Percentiles rank a stretch among this genome's conserved stretches.
Evolutionary conservation across 169 alveolate genomes (phyloP).

Genomic region (Plasmodium reichenowi): DNA sequence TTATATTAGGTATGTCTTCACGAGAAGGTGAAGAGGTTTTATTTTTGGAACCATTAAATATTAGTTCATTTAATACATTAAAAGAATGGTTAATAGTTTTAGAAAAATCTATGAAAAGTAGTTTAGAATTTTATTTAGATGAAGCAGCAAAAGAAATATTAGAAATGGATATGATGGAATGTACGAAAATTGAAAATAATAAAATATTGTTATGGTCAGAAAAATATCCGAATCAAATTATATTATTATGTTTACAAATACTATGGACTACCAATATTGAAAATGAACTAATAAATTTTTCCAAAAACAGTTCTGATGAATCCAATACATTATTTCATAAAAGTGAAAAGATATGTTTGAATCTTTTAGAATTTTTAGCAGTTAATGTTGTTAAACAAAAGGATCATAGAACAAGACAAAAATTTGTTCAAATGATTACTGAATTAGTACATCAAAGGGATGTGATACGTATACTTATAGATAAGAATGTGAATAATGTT

Average conservation of each 20-base stretch:
- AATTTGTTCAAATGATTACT: slow-evolving; percentile 94
- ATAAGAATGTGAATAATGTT: slow-evolving; percentile 57
- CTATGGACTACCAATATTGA: slow-evolving; percentile 92
- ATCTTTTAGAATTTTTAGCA: slow-evolving; percentile 90
- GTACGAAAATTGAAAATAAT: slow-evolving; percentile 26
- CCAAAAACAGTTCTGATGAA: slow-evolving; percentile 36
- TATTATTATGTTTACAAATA: slow-evolving; percentile 88
- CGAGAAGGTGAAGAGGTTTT: slow-evolving; percentile 92
- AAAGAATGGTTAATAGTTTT: slow-evolving; percentile 92
- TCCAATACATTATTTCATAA: slow-evolving; percentile 71
- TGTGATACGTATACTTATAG: slow-evolving; percentile 90
- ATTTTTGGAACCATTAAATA: slow-evolving; percentile 85
- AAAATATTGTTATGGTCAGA: slow-evolving; percentile 81
- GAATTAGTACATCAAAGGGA: slow-evolving; percentile 98
- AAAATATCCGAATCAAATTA: slow-evolving; percentile 90
- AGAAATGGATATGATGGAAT: slow-evolving; percentile 78
- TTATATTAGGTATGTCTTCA: slow-evolving; percentile 90
- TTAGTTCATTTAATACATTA: slow-evolving; percentile 90
- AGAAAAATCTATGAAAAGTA: slow-evolving; percentile 86
- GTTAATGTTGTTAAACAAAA: slow-evolving; percentile 92
- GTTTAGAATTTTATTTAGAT: slow-evolving; percentile 89
- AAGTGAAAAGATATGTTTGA: slow-evolving; percentile 82
- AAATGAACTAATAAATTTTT: slow-evolving; percentile 61
- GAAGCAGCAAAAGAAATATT: slow-evolving; percentile 87
- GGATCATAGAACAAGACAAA: slow-evolving; percentile 91